Evolutionary conservation across 2,329 filamentous ascomycete genomes (phyloP).

Genomic region (Neopestalotiopsis rosae): DNA sequence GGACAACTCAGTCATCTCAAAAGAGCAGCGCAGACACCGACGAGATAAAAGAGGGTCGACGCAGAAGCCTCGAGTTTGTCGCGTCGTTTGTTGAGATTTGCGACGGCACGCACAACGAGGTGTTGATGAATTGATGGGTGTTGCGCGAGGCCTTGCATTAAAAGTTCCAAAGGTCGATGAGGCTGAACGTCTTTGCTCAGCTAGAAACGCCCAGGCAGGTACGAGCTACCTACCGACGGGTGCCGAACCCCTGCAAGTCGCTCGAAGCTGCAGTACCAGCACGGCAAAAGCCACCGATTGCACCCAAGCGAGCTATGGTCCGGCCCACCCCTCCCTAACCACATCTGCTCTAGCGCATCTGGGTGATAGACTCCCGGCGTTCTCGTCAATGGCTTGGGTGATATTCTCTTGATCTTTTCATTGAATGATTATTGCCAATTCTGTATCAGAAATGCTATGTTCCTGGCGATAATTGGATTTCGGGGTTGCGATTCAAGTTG

Average conservation of each 20-base stretch:
- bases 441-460: too few species aligned
- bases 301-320: too few species aligned
- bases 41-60: background rate
- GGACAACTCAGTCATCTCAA: slow-evolving; percentile 9
- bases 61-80: background rate
- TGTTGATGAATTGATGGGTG: background rate
- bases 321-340: too few species aligned
- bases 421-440: too few species aligned
- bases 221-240: background rate
- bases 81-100: background rate
- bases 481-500: too few species aligned
- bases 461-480: too few species aligned
- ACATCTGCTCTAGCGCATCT: too few species aligned
- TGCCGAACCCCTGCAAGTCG: background rate
- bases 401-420: too few species aligned
- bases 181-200: background rate
- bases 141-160: background rate
- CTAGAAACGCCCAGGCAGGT: background rate
- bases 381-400: background rate
- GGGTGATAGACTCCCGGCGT: background rate
- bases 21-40: background rate
- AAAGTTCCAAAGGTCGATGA: background rate
- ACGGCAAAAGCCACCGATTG: too few species aligned
- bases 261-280: background rate
- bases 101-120: background rate